Evolutionary conservation across 2,329 filamentous ascomycete species (phyloP), one percentile per base, ranked within the genome.

Genomic region (Dactylellina sp.): DNA sequence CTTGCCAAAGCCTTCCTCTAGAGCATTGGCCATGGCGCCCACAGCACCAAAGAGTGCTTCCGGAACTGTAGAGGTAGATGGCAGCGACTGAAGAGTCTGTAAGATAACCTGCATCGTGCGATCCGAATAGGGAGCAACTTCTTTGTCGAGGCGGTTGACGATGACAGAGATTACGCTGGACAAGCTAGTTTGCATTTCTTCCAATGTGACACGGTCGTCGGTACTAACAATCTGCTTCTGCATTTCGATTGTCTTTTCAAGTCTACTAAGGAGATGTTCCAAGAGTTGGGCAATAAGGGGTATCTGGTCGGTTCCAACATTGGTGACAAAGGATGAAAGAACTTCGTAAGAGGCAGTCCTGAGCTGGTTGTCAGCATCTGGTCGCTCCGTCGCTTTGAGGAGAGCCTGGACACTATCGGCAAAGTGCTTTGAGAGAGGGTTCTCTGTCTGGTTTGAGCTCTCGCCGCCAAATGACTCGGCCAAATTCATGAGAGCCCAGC

Each of bases 401-500:
- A 99, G 86, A 74, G 91, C 92, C 79, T 88, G 88, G 71, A 98
- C 90, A 80, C 93, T 97, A 79, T 93, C 88, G 83, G 97, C 90
- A 84, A 99, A 99, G 83, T 97, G 92, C 75, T 89, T 88, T 1
- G 93, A 96, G 55, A 99, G 85, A 46, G 92, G 87, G 83, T 98
- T 99, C 53, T 85, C 85, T 0, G 35, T 12, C 78, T 89, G 85
- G 44, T 84, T 79, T 74, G 89, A 90, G 55, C 91, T 92, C 22
- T 79, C 78, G 7, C 70, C 75, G 28, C 93, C 91, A 81, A 98
- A 99, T 75, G 93, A 90, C 81, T 99, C 95, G 9, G 95, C 94
- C 80, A 99, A 84, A 83, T 98, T 99, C 92, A 99, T 98, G 77
- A 99, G 84, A 32, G 95, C 93, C 95, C 96, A 97, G 84, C 95